Percentiles rank a stretch among this genome's conserved stretches.
phyloP scores from a whole-genome alignment of 2,329 filamentous ascomycete genomes.

The Clarireedia hainanense region DNA sequence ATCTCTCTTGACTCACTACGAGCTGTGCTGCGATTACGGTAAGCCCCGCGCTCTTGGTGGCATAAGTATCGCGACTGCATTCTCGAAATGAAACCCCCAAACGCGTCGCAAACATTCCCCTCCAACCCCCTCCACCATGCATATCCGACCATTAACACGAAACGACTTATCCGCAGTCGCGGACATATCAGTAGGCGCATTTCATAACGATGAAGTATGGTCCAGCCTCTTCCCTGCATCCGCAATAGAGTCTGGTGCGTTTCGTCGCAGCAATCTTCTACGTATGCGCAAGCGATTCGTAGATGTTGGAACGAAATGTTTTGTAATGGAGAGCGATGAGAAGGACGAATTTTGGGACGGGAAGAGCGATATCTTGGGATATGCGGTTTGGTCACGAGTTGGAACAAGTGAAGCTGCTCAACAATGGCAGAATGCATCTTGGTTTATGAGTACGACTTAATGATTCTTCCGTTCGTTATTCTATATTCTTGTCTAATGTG shows the following conservation, averaged over 20 bases:
- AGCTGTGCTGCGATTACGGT: too few relatives aligned
- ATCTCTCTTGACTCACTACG: too few relatives aligned
- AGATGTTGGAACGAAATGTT: neutral
- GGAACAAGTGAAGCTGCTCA: constrained; percentile 1
- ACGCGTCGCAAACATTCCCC: neutral
- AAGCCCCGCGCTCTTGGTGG: too few relatives aligned
- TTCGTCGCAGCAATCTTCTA: neutral
- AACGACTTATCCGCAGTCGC: neutral
- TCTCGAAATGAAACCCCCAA: neutral
- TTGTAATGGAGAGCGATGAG: neutral
- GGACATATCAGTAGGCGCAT: neutral
- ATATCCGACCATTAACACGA: neutral
- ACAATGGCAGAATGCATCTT: constrained; percentile 2
- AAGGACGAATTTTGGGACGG: constrained; percentile 4
- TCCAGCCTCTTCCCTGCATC: neutral
- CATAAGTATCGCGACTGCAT: too few relatives aligned
- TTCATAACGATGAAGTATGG: neutral
- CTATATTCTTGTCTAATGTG: neutral
- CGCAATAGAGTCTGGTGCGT: neutral
- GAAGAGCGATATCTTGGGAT: constrained; percentile 1
- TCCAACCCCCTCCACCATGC: neutral
- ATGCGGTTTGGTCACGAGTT: neutral
- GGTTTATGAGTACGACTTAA: neutral
- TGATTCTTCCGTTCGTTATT: neutral
- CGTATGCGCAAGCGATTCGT: neutral